phyloP scores from a whole-genome alignment of 805 yeast species.

The Hanseniaspora taiwanica region DNA sequence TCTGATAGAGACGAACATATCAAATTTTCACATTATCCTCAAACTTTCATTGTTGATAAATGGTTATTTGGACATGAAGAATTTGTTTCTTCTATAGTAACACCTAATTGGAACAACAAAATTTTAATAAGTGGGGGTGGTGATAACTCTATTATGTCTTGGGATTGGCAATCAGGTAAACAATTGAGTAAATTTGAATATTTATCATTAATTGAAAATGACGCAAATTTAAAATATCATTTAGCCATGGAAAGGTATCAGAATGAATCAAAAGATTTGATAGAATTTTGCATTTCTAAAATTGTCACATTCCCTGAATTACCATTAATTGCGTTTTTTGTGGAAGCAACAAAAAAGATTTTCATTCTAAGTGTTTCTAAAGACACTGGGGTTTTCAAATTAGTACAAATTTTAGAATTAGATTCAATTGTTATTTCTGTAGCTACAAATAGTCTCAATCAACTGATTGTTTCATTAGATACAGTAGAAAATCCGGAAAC shows the following conservation, averaged over 20 bases:
- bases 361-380: slow-evolving; percentile 18
- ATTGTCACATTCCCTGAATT: slow-evolving; percentile 23
- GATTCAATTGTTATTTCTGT: slow-evolving; percentile 21
- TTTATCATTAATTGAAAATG: slow-evolving; percentile 29
- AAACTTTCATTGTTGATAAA: slow-evolving; percentile 60
- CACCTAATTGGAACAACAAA: slow-evolving; percentile 38
- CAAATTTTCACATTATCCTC: slow-evolving; percentile 68
- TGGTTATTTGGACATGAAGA: slow-evolving; percentile 81
- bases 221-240: slow-evolving; percentile 37
- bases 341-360: slow-evolving; percentile 39
- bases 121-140: slow-evolving; percentile 82
- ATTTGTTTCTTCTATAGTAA: slow-evolving; percentile 56
- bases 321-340: slow-evolving; percentile 30
- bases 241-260: slow-evolving; percentile 53
- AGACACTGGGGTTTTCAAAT: slow-evolving; percentile 11
- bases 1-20: slow-evolving; percentile 96
- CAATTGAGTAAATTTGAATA: slow-evolving; percentile 38
- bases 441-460: slow-evolving; percentile 19
- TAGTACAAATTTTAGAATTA: slow-evolving; percentile 21
- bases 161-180: slow-evolving; percentile 63
- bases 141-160: slow-evolving; percentile 54
- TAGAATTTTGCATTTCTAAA: slow-evolving; percentile 41
- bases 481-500: slow-evolving; percentile 14
- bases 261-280: slow-evolving; percentile 32
- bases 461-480: slow-evolving; percentile 25